Evolutionary conservation across 176 grass and related monocot genomes (phyloP).

Genomic region (Canna indica): DNA sequence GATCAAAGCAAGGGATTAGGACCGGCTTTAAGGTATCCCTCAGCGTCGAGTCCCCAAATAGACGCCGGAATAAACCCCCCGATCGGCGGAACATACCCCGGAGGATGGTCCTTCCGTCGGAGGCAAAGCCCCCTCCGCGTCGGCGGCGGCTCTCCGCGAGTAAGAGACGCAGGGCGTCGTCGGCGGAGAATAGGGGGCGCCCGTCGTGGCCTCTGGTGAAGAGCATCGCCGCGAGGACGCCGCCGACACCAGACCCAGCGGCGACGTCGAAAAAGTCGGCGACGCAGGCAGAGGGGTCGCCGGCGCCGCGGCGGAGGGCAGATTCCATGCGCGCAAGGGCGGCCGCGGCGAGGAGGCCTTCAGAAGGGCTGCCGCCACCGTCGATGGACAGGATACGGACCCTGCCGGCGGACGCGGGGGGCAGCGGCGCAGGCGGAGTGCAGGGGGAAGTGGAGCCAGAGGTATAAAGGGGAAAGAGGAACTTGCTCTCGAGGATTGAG

Average conservation of each 20-base stretch:
- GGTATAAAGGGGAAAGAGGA: slow-evolving; percentile 64
- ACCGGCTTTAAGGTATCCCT: neutral
- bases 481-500: slow-evolving; percentile 91
- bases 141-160: neutral
- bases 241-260: neutral
- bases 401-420: neutral
- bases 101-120: neutral
- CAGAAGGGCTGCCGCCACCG: neutral
- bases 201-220: neutral
- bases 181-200: neutral
- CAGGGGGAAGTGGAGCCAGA: neutral
- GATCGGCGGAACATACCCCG: neutral
- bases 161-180: neutral
- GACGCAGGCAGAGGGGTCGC: neutral
- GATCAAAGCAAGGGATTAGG: neutral
- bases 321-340: neutral
- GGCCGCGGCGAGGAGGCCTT: neutral
- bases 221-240: neutral
- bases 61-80: neutral
- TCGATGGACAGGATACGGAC: too few species aligned
- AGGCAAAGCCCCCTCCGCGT: neutral
- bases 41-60: neutral
- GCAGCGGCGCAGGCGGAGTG: too few species aligned
- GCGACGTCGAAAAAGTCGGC: neutral
- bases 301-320: neutral